Evolutionary conservation across 805 yeast species (phyloP).

Genomic region (Phaffomyces antillensis): DNA sequence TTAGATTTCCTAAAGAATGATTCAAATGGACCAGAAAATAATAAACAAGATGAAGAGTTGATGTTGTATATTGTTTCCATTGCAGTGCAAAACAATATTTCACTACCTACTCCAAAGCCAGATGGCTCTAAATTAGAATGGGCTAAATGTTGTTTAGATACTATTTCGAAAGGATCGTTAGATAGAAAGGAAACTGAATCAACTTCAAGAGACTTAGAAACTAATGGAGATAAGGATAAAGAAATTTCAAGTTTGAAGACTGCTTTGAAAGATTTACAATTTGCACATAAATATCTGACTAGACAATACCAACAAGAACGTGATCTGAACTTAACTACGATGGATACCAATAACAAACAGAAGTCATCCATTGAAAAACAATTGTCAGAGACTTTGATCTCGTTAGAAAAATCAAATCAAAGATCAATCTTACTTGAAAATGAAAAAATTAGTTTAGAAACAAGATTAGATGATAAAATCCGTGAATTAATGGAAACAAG

Average conservation of each 20-base stretch:
- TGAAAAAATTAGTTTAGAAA: slow-evolving; percentile 28
- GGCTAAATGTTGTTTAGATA: slow-evolving; percentile 22
- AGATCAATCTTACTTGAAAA: slow-evolving; percentile 29
- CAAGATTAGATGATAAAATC: slow-evolving; percentile 26
- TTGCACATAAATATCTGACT: slow-evolving; percentile 63
- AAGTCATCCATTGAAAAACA: slow-evolving; percentile 45
- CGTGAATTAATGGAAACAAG: slow-evolving; percentile 37
- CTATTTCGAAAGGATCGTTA: not conserved
- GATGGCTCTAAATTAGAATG: slow-evolving; percentile 14
- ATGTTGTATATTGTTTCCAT: slow-evolving; percentile 20
- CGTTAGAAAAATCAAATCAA: slow-evolving; percentile 31
- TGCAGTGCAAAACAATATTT: slow-evolving; percentile 20
- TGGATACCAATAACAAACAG: slow-evolving; percentile 48
- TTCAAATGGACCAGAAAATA: not conserved
- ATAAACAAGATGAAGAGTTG: slow-evolving; percentile 15
- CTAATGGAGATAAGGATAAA: slow-evolving; percentile 6
- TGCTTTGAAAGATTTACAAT: slow-evolving; percentile 60
- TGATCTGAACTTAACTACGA: slow-evolving; percentile 42
- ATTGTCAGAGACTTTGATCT: slow-evolving; percentile 31
- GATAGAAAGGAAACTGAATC: not conserved
- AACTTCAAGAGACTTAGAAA: not conserved
- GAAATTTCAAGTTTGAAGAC: slow-evolving; percentile 33
- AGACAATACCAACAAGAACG: slow-evolving; percentile 65
- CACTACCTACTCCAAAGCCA: slow-evolving; percentile 17
- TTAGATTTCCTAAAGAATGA: not conserved